Conservation (phyloP, 106 monocot genomes). For the Xerophyta viscosa region DNA sequence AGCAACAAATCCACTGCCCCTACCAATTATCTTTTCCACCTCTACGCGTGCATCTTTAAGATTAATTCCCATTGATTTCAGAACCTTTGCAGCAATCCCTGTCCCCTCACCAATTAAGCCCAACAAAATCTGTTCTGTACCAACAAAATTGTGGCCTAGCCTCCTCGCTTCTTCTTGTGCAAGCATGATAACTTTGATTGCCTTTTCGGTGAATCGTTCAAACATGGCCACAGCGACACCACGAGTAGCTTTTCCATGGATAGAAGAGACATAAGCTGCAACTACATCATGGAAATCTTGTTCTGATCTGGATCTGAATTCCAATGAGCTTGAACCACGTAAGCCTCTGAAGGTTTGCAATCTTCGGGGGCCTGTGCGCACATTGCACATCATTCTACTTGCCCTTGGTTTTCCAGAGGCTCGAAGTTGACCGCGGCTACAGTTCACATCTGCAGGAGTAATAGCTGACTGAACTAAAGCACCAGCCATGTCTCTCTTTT, state of each 20-base stretch:
- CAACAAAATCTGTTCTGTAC: conserved; percentile 64
- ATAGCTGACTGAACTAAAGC: conserved; percentile 34
- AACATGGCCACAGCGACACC: conserved; percentile 54
- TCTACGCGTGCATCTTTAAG: conserved; percentile 81
- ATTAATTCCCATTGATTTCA: conserved; percentile 83
- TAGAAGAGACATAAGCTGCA: conserved; percentile 25
- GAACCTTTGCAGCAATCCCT: conserved; percentile 68
- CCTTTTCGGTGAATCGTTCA: conserved; percentile 76
- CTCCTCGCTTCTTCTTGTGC: conserved; percentile 75
- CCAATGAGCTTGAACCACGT: conserved; percentile 22
- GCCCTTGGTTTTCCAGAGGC: conserved; percentile 16
- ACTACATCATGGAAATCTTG: conserved; percentile 31
- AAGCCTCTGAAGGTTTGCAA: conserved; percentile 33
- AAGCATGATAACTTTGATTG: conserved; percentile 82
- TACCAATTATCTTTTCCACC: conserved; percentile 72
- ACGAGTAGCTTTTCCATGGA: conserved; percentile 23
- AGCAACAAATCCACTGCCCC: conserved; percentile 74
- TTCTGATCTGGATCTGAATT: conserved; percentile 12
- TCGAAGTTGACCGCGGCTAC: conserved; percentile 10
- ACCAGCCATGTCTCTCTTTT: conserved; percentile 31
- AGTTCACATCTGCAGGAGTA: conserved; percentile 20
- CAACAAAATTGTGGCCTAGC: conserved; percentile 71
- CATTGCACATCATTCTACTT: conserved; percentile 18
- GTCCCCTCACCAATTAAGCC: conserved; percentile 76
- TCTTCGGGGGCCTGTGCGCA: conserved; percentile 10